Conservation (phyloP, 1,284 basidiomycete genomes). For the Melampsora americana region DNA sequence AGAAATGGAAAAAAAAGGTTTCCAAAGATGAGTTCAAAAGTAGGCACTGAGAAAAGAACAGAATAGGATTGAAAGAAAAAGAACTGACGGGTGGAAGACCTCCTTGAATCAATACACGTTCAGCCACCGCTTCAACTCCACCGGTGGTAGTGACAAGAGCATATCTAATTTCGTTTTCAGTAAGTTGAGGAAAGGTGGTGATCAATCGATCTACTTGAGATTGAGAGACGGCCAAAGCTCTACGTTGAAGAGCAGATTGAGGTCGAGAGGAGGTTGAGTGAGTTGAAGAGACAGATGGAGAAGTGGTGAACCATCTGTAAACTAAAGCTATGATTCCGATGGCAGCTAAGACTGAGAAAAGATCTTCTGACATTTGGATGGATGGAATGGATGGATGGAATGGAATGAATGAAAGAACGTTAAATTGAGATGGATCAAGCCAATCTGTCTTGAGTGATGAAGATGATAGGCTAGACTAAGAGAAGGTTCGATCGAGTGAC, state of each 20-base stretch:
- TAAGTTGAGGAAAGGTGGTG: constrained; percentile 28
- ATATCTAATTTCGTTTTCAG: constrained; percentile 37
- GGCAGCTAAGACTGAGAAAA: constrained; percentile 31
- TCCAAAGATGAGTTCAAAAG: no score
- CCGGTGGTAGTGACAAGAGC: constrained; percentile 15
- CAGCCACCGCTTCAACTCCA: constrained; percentile 28
- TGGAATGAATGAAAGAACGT: no score
- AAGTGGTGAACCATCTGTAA: constrained; percentile 31
- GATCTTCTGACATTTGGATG: constrained; percentile 32
- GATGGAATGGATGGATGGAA: no score
- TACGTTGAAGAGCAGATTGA: constrained; percentile 24
- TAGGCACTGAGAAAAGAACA: no score
- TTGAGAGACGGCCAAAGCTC: constrained; percentile 8
- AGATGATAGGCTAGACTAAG: no score
- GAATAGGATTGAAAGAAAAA: neutral
- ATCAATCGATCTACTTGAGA: constrained; percentile 21
- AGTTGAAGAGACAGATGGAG: neutral
- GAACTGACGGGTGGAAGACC: constrained; percentile 13
- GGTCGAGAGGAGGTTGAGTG: neutral
- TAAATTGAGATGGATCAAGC: no score
- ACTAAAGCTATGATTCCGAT: constrained; percentile 39
- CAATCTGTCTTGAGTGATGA: no score
- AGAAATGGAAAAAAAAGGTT: neutral
- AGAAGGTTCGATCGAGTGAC: no score
- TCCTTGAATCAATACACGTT: constrained; percentile 21